These are phyloP conservation scores for Chlorella sp. DNA, from an alignment of 139 green algal genomes.

Conservation along the genomic window DNA sequence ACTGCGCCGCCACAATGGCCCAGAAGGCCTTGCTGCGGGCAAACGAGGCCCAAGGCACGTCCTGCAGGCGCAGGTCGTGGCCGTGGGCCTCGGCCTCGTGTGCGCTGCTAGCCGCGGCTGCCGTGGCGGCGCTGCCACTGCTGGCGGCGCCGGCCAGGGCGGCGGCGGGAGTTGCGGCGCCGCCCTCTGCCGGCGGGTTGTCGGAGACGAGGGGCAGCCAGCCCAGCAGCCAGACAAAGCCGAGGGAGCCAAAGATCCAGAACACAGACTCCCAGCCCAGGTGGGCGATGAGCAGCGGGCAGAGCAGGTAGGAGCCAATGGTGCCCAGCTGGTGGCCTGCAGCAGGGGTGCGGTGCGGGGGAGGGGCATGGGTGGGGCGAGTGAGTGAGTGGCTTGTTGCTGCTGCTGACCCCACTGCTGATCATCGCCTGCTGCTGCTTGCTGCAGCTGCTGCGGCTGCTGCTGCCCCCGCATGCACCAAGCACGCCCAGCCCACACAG, in stretches of 20 bases:
- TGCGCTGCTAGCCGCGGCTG: neutral
- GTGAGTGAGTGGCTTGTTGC: neutral
- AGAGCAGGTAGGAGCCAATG: constrained; percentile 65
- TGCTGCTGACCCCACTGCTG: neutral
- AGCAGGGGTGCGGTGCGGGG: neutral
- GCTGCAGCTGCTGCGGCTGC: too few species aligned
- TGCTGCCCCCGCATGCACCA: too few species aligned
- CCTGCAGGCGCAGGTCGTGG: constrained; percentile 19
- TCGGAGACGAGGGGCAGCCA: constrained; percentile 61
- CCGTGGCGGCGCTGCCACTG: too few species aligned
- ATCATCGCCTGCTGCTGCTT: too few species aligned
- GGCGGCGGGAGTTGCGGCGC: neutral
- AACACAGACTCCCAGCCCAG: constrained; percentile 71
- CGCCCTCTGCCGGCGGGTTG: neutral
- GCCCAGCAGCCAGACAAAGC: constrained; percentile 68
- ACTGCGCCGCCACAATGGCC: constrained; percentile 60
- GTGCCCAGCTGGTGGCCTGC: constrained; percentile 69
- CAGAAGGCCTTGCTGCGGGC: constrained; percentile 59
- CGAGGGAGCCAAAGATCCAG: constrained; percentile 69
- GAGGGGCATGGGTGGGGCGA: neutral
- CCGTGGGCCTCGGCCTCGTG: neutral
- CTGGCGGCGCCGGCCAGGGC: neutral
- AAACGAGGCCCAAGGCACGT: constrained; percentile 69
- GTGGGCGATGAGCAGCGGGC: constrained; percentile 66
- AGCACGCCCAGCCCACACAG: too few species aligned